Evolutionary conservation across 169 alveolate species (phyloP), one percentile per base, ranked within the genome.

Genomic region (Eimeria zaria): DNA sequence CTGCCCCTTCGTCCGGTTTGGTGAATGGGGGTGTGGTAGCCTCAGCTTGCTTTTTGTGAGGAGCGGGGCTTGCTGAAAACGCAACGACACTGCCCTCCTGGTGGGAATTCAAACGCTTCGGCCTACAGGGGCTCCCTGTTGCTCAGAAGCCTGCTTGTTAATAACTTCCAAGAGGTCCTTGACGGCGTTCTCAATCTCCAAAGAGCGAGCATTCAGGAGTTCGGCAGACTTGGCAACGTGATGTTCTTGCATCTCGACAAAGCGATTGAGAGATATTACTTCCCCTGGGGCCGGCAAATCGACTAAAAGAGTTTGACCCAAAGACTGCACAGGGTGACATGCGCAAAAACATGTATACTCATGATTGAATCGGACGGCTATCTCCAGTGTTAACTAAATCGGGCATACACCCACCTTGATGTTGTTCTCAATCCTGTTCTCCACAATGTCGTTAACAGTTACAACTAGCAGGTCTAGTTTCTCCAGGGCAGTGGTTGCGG

Each of bases 391-490:
- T 71, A 51, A 71, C 53, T 12, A 44, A 78, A 22, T 8, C 39
- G 11, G 51, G 24, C 14, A 33, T 30, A 27, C 44, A 33, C 95
- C 98, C 62, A 98, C 97, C 97, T 98, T 98, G 91, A 99, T 96
- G 97, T 98, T 99, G 91, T 98, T 98, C 91, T 99, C 99, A 90
- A 99, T 98, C 96, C 99, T 97, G 97, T 99, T 99, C 93, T 99
- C 99, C 97, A 99, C 98, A 51, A 98, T 98, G 95, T 99, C 99
- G 97, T 98, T 99, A 94, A 98, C 98, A 81, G 99, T 98, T 89
- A 98, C 98, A 85, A 99, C 99, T 30, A 99, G 97, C 97, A 98
- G 98, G 96, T 99, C 99, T 24, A 99, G 97, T 95, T 98, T 98
- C 81, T 96, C 97, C 53, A 99, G 96, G n/a, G 99, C 99, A 74